Evolutionary conservation across 2,329 filamentous ascomycete genomes (phyloP).

Genomic region (Sordariomycetes sp.): DNA sequence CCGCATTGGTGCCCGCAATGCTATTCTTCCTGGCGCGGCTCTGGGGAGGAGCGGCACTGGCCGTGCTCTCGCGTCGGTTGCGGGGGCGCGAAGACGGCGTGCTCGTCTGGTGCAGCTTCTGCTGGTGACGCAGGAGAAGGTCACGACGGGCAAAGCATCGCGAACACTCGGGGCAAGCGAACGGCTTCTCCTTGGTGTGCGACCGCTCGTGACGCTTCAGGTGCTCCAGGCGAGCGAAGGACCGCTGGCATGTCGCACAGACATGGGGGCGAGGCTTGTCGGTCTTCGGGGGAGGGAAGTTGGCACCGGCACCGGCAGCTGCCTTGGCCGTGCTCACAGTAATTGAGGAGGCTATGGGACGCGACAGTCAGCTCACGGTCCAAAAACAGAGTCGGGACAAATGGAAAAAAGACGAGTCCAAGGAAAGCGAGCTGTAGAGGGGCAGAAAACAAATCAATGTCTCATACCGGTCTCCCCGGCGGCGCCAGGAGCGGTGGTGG

Average conservation of each 20-base stretch:
- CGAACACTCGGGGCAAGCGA: slow-evolving; percentile 90
- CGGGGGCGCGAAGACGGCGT: slow-evolving; percentile 79
- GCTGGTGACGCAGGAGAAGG: slow-evolving; percentile 85
- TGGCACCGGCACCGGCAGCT: slow-evolving; percentile 21
- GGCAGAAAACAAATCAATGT: slow-evolving; percentile 6
- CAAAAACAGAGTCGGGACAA: background rate
- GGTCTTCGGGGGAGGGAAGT: slow-evolving; percentile 78
- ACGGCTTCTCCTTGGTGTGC: slow-evolving; percentile 98
- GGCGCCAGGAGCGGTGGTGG: slow-evolving; percentile 5
- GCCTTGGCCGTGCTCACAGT: slow-evolving; percentile 35
- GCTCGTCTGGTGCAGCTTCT: slow-evolving; percentile 92
- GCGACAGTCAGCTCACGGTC: background rate
- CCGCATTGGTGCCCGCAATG: slow-evolving; percentile 50
- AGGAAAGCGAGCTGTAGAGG: slow-evolving; percentile 2
- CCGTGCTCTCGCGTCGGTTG: slow-evolving; percentile 82
- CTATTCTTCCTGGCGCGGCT: slow-evolving; percentile 88
- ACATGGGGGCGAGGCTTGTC: slow-evolving; percentile 95
- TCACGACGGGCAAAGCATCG: slow-evolving; percentile 93
- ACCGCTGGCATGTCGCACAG: slow-evolving; percentile 81
- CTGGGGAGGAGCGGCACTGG: slow-evolving; percentile 53
- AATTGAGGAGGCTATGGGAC: slow-evolving; percentile 27
- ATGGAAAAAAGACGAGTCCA: background rate
- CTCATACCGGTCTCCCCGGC: slow-evolving; percentile 6
- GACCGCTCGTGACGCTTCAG: slow-evolving; percentile 94
- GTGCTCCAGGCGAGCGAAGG: slow-evolving; percentile 91